phyloP scores from a whole-genome alignment of 192 early-diverging fungal genomes.

The Coemansia sp. region DNA sequence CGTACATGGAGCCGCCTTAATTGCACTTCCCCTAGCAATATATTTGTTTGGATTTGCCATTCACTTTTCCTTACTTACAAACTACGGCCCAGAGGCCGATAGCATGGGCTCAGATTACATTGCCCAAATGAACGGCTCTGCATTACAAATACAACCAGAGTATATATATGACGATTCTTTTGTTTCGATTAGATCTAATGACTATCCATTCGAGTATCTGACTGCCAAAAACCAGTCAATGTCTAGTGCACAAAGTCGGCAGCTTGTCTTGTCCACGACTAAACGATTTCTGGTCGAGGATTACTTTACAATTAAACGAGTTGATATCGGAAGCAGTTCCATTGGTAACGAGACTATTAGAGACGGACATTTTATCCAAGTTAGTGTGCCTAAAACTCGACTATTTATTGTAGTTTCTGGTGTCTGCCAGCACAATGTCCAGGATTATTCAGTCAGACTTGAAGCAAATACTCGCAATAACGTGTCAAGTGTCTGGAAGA shows the following conservation, averaged over 20 bases:
- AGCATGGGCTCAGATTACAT: constrained; percentile 95
- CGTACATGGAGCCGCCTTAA: constrained; percentile 70
- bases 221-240: constrained; percentile 50
- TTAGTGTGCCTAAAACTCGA: constrained; percentile 67
- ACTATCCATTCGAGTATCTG: constrained; percentile 85
- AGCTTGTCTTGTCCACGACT: constrained; percentile 72
- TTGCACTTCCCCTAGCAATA: constrained; percentile 72
- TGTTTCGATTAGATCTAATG: constrained; percentile 78
- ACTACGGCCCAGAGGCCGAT: constrained; percentile 81
- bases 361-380: constrained; percentile 73
- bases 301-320: constrained; percentile 68
- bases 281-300: constrained; percentile 86
- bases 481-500: background rate
- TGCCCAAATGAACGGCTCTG: constrained; percentile 75
- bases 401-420: constrained; percentile 79
- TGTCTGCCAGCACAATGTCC: constrained; percentile 31
- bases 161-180: constrained; percentile 83
- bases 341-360: constrained; percentile 62
- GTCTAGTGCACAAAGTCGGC: constrained; percentile 35
- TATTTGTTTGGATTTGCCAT: constrained; percentile 78
- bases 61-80: constrained; percentile 80
- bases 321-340: constrained; percentile 35
- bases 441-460: background rate
- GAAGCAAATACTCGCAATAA: background rate
- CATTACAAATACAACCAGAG: constrained; percentile 74